Conservation (phyloP, 257 asterid genomes). For the Dorcoceras hygrometricum region DNA sequence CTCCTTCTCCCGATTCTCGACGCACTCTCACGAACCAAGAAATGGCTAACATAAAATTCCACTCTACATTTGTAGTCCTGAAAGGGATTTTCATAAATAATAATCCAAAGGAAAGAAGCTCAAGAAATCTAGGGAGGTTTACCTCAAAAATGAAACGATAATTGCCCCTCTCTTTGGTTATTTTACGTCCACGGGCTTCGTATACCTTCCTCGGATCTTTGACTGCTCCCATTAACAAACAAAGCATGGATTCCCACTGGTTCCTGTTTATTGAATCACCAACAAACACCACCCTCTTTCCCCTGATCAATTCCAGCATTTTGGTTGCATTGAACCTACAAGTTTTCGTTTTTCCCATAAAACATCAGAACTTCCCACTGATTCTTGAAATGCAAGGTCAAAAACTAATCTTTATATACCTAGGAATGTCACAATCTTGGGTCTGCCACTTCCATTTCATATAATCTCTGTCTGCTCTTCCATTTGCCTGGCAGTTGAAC, state of each 20-base stretch:
- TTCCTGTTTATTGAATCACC: conserved; percentile 93
- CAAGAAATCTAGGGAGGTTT: background rate
- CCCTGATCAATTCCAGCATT: conserved; percentile 76
- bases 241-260: conserved; percentile 95
- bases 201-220: conserved; percentile 76
- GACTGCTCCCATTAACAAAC: conserved; percentile 71
- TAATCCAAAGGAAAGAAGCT: conserved; percentile 11
- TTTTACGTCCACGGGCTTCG: conserved; percentile 76
- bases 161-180: conserved; percentile 76
- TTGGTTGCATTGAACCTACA: conserved; percentile 73
- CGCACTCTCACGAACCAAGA: conserved; percentile 77
- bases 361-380: background rate
- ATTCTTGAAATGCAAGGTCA: background rate
- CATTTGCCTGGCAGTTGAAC: conserved; percentile 72
- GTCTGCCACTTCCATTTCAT: conserved; percentile 99
- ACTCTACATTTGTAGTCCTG: conserved; percentile 85
- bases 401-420: conserved; percentile 36
- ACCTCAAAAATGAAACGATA: conserved; percentile 90
- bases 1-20: conserved; percentile 73
- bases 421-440: conserved; percentile 72
- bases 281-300: conserved; percentile 84
- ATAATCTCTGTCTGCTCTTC: conserved; percentile 63
- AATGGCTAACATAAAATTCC: conserved; percentile 81
- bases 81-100: background rate
- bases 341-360: conserved; percentile 14